Base-by-base conservation (phyloP, 306 rosid species). In the Inga oerstediana region DNA sequence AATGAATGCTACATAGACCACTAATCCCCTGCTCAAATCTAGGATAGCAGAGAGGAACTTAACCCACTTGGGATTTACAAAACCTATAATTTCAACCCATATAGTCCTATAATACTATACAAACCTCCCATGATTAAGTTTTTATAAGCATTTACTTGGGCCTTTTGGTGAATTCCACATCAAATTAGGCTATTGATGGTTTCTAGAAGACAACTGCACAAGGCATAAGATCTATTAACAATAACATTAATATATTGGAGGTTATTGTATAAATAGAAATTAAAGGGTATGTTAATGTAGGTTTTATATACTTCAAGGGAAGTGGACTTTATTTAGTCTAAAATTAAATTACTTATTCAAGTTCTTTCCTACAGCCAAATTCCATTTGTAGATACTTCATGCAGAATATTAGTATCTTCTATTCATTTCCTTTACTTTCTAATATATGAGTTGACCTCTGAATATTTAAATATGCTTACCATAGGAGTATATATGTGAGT, bases 401-500 rank as follows among this genome's bases (percentile, higher is more conserved):
- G 19, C 19, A 37, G 56, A 74, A 49, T 32, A 69, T 51, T 19
- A 77, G 41, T 30, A 67, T 82, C 39, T 15, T 51, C 20, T 56
- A 52, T 24, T 22, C 32, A 52, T 17, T 52, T 52, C 22, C 59
- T 17, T 3, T 15, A 52, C 59, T 52, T 52, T 52, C n/a, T 15
- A 17, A n/a, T 76, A 62, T 32, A 79, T n/a, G 64, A 71, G 56
- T 41, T 69, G 45, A 35, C 35, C 72, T 58, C 58, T 54, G 19
- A 75, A 83, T 54, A 54, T 54, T 54, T 5, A 84, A 43, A 20
- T 30, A 49, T 24, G 72, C 92, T 92, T 85, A 96, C 99, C 97
- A 84, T 88, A 79, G 98, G 99, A 86, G 94, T 82, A 72, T 88
- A 90, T 84, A 96, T 87, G 88, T 97, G 98, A 76, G 99, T 92